Conservation (phyloP, 2,329 filamentous ascomycete species). For the Verruconis gallopava region DNA sequence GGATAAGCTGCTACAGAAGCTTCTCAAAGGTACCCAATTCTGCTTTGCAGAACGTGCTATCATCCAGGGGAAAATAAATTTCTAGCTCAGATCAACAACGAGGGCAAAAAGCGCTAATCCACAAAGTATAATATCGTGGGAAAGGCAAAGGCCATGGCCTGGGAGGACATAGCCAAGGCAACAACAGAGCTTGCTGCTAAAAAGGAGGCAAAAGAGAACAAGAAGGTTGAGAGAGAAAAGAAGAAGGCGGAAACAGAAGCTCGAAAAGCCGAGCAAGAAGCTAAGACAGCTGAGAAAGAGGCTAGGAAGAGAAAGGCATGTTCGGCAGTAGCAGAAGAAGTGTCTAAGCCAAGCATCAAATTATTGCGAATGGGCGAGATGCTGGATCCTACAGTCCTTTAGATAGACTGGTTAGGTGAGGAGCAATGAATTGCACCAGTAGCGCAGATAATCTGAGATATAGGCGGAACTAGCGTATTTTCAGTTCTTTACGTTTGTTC, state of each 20-base stretch:
- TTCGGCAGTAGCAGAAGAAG: neutral
- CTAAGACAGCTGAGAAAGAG: neutral
- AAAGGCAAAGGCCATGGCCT: neutral
- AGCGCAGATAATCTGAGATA: neutral
- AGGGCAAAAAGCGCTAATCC: neutral
- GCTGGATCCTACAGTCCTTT: too few relatives aligned
- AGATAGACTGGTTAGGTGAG: neutral
- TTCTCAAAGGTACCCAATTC: too few relatives aligned
- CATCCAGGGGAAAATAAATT: neutral
- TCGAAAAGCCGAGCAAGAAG: too few relatives aligned
- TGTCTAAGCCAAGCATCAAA: neutral
- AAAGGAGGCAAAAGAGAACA: neutral
- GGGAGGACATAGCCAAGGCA: neutral
- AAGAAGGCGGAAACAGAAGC: neutral
- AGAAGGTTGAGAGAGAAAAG: neutral
- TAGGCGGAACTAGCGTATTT: too few relatives aligned
- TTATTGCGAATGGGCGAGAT: neutral
- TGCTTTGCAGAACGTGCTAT: slow-evolving; percentile 1
- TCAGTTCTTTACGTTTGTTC: too few relatives aligned
- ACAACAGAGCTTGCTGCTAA: neutral
- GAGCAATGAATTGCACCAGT: slow-evolving; percentile 3
- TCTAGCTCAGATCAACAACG: slow-evolving; percentile 1
- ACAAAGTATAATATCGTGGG: neutral
- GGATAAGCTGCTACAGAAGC: too few relatives aligned
- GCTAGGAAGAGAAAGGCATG: neutral